These are phyloP conservation scores for Gautieria morchelliformis DNA, from an alignment of 768 basidiomycete genomes.

Conservation along the genomic window DNA sequence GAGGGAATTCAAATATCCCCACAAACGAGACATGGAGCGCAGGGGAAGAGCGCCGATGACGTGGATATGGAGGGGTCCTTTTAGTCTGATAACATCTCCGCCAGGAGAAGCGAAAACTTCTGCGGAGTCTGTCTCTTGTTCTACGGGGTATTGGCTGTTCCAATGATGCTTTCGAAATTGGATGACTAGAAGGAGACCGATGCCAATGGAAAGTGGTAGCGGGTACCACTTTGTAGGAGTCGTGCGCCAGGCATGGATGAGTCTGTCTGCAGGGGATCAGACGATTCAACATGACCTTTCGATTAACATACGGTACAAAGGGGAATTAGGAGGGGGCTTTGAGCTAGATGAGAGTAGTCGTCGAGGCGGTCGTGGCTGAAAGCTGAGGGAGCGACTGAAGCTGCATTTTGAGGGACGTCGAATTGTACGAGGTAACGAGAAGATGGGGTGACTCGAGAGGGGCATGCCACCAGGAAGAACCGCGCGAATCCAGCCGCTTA, in stretches of 20 bases:
- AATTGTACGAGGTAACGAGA: not conserved
- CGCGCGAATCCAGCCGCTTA: not conserved
- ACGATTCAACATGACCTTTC: not conserved
- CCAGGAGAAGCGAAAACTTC: conserved; percentile 5
- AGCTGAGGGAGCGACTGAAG: not conserved
- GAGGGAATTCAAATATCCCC: conserved; percentile 92
- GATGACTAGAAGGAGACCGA: conserved; percentile 71
- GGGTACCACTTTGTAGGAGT: conserved; percentile 96
- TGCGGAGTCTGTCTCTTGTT: conserved; percentile 3
- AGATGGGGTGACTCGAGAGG: not conserved
- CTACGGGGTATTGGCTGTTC: conserved; percentile 14
- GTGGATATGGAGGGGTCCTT: conserved; percentile 84
- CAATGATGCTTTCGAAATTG: conserved; percentile 59
- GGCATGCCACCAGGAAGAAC: not conserved
- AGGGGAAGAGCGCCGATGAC: conserved; percentile 92
- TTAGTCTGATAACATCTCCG: conserved; percentile 60
- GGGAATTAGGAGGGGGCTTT: not conserved
- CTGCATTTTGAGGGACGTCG: not conserved
- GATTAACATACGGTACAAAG: not conserved
- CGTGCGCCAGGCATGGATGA: conserved; percentile 71
- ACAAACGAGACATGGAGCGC: conserved; percentile 89
- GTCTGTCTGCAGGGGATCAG: conserved; percentile 13
- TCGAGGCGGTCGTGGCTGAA: not conserved
- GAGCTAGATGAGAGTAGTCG: not conserved
- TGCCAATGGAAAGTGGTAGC: conserved; percentile 82